Conservation (phyloP, 169 alveolate genomes). For the Eimeria praecox region DNA sequence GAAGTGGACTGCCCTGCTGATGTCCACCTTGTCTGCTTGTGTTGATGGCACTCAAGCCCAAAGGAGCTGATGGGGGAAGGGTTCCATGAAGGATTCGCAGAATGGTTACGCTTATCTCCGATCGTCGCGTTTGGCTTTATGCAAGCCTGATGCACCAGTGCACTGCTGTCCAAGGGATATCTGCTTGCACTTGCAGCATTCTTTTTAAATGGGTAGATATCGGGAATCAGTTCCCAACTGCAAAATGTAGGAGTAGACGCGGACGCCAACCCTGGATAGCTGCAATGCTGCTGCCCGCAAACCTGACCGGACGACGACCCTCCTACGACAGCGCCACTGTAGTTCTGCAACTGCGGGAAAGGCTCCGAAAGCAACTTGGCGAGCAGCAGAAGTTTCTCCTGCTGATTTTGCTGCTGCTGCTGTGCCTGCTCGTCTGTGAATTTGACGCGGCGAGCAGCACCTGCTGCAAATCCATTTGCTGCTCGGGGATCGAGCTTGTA, state of each 20-base stretch:
- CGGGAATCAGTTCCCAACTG: slow-evolving; percentile 24
- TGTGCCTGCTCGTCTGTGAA: slow-evolving; percentile 39
- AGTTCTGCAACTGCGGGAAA: not conserved
- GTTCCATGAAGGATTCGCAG: not conserved
- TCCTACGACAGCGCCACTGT: not conserved
- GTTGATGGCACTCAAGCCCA: slow-evolving; percentile 34
- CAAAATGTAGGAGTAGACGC: slow-evolving; percentile 1
- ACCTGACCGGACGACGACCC: not conserved
- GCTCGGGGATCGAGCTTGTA: not conserved
- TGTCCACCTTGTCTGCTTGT: slow-evolving; percentile 51
- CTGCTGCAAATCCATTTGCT: not conserved
- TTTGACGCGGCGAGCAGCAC: slow-evolving; percentile 55
- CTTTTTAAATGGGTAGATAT: not conserved
- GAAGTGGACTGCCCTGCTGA: slow-evolving; percentile 45
- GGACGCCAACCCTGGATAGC: not conserved
- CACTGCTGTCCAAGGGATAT: not conserved
- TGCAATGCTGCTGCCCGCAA: not conserved
- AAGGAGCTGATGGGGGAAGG: not conserved
- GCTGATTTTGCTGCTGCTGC: slow-evolving; percentile 35
- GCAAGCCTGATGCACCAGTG: not conserved
- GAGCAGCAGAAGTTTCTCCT: slow-evolving; percentile 14
- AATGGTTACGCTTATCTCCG: not conserved
- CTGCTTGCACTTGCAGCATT: not conserved
- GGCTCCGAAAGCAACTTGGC: not conserved
- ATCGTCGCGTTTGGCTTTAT: not conserved